phyloP scores from a whole-genome alignment of 768 basidiomycete genomes.

The Kwoniella sp. region DNA sequence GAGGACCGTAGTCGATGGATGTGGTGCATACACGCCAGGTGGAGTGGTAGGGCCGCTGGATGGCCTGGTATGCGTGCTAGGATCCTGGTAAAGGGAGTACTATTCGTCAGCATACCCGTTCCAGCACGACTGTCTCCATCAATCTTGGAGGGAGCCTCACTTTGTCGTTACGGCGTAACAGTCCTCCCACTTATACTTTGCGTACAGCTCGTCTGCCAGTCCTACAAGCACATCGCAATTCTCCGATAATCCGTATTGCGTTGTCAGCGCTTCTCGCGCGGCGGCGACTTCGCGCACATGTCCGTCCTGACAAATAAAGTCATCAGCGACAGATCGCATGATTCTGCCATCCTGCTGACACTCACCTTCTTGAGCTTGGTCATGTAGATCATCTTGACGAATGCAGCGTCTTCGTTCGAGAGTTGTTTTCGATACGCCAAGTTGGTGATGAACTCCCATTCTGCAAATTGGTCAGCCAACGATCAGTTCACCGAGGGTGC shows the following conservation, averaged over 20 bases:
- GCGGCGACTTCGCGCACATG: constrained; percentile 75
- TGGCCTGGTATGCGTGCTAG: constrained; percentile 79
- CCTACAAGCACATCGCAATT: constrained; percentile 90
- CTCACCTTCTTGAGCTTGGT: constrained; percentile 74
- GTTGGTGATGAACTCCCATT: constrained; percentile 91
- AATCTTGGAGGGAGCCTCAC: no score
- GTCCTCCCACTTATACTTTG: constrained; percentile 86
- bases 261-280: constrained; percentile 70
- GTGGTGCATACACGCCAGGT: constrained; percentile 98
- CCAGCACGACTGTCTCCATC: no score
- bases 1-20: constrained; percentile 83
- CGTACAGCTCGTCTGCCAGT: constrained; percentile 83
- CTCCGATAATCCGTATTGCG: constrained; percentile 77
- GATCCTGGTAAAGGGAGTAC: constrained; percentile 65
- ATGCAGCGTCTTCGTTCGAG: constrained; percentile 78
- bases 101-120: no score
- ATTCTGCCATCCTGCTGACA: background rate
- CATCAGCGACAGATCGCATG: background rate
- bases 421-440: constrained; percentile 73
- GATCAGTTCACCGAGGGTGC: background rate
- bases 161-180: constrained; percentile 82
- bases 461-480: constrained; percentile 53
- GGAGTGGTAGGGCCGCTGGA: constrained; percentile 81
- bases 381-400: constrained; percentile 88
- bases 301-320: constrained; percentile 56